Base-by-base conservation (phyloP, 2,329 filamentous ascomycete species). In the Zymoseptoria crescenta region DNA sequence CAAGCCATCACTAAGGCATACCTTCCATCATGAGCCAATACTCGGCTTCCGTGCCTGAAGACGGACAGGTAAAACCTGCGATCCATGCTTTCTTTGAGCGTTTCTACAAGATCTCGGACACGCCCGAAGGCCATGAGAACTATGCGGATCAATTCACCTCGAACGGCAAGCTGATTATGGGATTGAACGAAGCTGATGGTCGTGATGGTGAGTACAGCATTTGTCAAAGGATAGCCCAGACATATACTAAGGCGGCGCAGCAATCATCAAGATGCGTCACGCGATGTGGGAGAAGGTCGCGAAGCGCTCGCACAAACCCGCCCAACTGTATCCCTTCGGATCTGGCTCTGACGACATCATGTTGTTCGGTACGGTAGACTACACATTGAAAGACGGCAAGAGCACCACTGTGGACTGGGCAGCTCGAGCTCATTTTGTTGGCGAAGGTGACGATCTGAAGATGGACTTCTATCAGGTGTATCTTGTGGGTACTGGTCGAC, bases 401-500 rank as follows among this genome's bases (percentile, higher is more conserved):
- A 72, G 74, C 55, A 67, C 67, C 5, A 67, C 67, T 1, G 68
- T 82, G 3, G 80, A 83, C 9, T 85, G 82, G 82, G 79, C 80
- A 19, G 82, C 76, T 55, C 73, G 80, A 61, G 82, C 80, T 3
- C 74, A 80, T 56, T 76, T 87, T 51, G 71, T 76, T 28, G 78
- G 80, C 5, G 74, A 74, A 51, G 77, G 80, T 52, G 82, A 79
- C 3, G 77, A 76, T 63, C 79, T 83, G 68, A 82, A 76, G 70
- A 75, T 82, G 74, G 71, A 75, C 29, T 80, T 77, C 62, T 83
- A 83, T 68, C 80, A 82, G 67, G 79, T 83, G 5, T 83, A 81
- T 66, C 61, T 82, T 64, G 80, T 81, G 61, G 73, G 78, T 73
- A 21, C n/a, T 58, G 45, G 21, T 50, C 13, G 45, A 52, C 16